Evolutionary conservation across 176 grass and related monocot species (phyloP), one percentile per base, ranked within the genome.

Genomic region (Oryza meyeriana): DNA sequence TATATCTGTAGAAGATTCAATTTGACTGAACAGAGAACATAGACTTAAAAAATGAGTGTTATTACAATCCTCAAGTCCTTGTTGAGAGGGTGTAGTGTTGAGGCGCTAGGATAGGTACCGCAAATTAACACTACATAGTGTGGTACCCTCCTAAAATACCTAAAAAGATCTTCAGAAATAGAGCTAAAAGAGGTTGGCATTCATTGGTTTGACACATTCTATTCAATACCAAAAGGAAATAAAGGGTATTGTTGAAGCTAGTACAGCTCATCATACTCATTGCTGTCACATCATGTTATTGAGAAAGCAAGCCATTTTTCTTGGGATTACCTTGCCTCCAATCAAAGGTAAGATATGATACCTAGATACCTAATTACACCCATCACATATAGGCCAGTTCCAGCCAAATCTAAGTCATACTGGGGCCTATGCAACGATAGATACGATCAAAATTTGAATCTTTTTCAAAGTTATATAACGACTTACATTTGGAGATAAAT

Each of bases 331-430:
- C 28, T 33, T 77, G 20, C 25, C 52, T 61, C 31, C 22, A 38
- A 57, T 78, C 13, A n/a, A 71, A 55, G 29, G 17, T 11, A 63
- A 52, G n/a, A 63, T 44, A 73, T 55, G 72, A 64, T 39, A 82
- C 38, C 5, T 77, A 82, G 17, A 61, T 61, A 47, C 63, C n/a
- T 57, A 55, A n/a, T 6, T 61, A 68, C 68, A 44, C 24, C 36
- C 29, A n/a, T 26, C 10, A 66, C 13, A 75, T 81, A 34, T 6
- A 71, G 30, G 41, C 35, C 12, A 22, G 33, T 24, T 71, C 65
- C 66, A 78, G 28, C 32, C 36, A 58, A 77, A 68, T 61, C 35
- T 52, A 72, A 58, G 57, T 44, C 18, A 62, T 17, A 39, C 64
- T 80, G 12, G 8, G 25, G 27, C 16, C 30, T 64, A 76, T 5